Percentiles rank a stretch among this genome's conserved stretches.
phyloP scores from a whole-genome alignment of 495 filamentous ascomycete species.

The Aspergillus affinis region DNA sequence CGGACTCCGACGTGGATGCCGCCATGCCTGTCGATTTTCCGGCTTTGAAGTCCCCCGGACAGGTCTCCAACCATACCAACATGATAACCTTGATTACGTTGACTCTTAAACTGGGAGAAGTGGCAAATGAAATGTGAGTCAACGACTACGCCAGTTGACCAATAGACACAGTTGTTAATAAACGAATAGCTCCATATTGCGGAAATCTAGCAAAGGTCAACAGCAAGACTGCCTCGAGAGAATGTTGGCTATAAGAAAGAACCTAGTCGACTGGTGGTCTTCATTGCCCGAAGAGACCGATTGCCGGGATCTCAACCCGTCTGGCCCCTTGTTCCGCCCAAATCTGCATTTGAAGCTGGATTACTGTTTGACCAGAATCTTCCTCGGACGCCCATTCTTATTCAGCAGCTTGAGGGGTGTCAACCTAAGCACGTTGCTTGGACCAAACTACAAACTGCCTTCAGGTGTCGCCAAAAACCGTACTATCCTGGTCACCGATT shows the following conservation, averaged over 20 bases:
- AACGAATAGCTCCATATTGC: slow-evolving; percentile 31
- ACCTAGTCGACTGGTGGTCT: slow-evolving; percentile 50
- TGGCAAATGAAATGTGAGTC: slow-evolving; percentile 46
- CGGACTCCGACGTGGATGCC: slow-evolving; percentile 47
- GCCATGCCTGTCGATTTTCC: slow-evolving; percentile 47
- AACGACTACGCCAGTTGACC: neutral
- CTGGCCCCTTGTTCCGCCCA: slow-evolving; percentile 42
- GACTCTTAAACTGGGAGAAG: slow-evolving; percentile 45
- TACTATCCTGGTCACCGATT: slow-evolving; percentile 45
- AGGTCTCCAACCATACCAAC: slow-evolving; percentile 45
- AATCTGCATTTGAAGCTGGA: slow-evolving; percentile 52
- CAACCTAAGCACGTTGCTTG: slow-evolving; percentile 23
- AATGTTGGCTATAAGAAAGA: slow-evolving; percentile 40
- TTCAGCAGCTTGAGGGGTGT: slow-evolving; percentile 45
- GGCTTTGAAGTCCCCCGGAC: slow-evolving; percentile 33
- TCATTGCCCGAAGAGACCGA: slow-evolving; percentile 45
- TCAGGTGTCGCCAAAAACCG: slow-evolving; percentile 42
- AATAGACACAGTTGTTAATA: neutral
- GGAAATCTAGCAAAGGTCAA: slow-evolving; percentile 40
- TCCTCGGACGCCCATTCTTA: slow-evolving; percentile 50
- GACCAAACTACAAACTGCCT: slow-evolving; percentile 28
- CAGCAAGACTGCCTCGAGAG: slow-evolving; percentile 47
- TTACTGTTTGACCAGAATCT: slow-evolving; percentile 49
- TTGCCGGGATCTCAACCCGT: slow-evolving; percentile 41
- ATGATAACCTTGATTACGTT: slow-evolving; percentile 47